Evolutionary conservation across 306 rosid species (phyloP), one percentile per base, ranked within the genome.

Genomic region (Morella rubra): DNA sequence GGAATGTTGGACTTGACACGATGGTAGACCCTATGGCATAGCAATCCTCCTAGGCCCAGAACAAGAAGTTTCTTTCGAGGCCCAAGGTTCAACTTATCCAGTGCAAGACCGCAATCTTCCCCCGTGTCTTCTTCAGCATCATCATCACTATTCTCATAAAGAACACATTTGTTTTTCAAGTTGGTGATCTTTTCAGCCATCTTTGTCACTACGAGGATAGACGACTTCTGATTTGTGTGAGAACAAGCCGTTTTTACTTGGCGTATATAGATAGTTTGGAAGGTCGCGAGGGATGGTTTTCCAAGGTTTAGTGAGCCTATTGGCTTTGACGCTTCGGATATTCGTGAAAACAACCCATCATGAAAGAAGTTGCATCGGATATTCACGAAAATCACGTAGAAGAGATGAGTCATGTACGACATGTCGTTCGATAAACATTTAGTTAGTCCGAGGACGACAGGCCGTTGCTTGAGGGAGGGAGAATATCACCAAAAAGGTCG

Each of bases 1-100:
- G 85, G 85, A 9, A 74, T 2, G 1, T 71, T 15, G 24, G 52
- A 16, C 6, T 12, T 18, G 22, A 27, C 69, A 10, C 49, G 19
- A 13, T 75, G 75, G 55, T 1, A 40, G n/a, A 78, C 76, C 52
- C 85, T 73, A 5, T 81, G 75, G 58, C 83, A 84, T 0, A 81
- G 78, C 60, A 84, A 77, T 1, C 87, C 85, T 58, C 84, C 85
- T 7, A 78, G 44, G n/a, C 83, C 47, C 37, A 84, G 56, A 56
- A 84, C 77, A n/a, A 81, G 69, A 64, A 84, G 81, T 69, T 84
- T 84, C 78, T 81, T 84, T 22, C 73, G 81, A 5, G 81, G 85
- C 12, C 71, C 82, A 37, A 76, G 68, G n/a, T 44, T 84, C 32
- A 76, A 78, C 50, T 46, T 80, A 51, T 84, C 79, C 3, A 51